phyloP scores from a whole-genome alignment of 371 early-diverging fungal species.

The Mortierella sp. region DNA sequence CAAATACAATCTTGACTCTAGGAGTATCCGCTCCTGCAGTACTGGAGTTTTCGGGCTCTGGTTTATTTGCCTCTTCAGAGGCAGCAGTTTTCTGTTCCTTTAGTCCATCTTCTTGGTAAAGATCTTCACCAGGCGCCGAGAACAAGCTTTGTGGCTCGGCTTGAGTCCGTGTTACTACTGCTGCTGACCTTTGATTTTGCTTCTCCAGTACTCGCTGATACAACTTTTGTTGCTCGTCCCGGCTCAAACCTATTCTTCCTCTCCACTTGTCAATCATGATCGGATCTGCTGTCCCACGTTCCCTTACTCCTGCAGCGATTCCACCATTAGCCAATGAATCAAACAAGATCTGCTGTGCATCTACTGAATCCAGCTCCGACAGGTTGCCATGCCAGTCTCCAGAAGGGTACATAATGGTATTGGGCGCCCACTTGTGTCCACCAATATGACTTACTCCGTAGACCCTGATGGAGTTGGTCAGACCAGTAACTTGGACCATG shows the following conservation, averaged over 20 bases:
- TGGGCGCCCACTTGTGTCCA: constrained; percentile 54
- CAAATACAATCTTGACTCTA: constrained; percentile 48
- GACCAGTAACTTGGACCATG: constrained; percentile 46
- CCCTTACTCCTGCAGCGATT: constrained; percentile 38
- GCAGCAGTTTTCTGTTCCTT: constrained; percentile 39
- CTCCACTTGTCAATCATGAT: constrained; percentile 54
- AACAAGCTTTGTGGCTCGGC: constrained; percentile 26
- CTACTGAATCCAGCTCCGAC: constrained; percentile 36
- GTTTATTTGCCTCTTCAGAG: constrained; percentile 30
- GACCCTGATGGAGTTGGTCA: constrained; percentile 39
- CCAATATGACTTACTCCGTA: constrained; percentile 56
- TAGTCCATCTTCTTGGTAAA: constrained; percentile 50
- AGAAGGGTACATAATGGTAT: constrained; percentile 56
- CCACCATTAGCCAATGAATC: constrained; percentile 47
- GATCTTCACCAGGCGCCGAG: constrained; percentile 44
- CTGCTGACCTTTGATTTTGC: constrained; percentile 6
- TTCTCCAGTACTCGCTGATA: constrained; percentile 33
- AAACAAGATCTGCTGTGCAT: constrained; percentile 53
- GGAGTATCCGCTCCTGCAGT: not conserved
- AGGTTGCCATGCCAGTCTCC: constrained; percentile 55
- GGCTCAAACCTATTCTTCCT: constrained; percentile 43
- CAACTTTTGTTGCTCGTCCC: constrained; percentile 38
- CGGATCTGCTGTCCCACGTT: constrained; percentile 17
- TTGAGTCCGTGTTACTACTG: not conserved
- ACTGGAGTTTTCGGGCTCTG: not conserved